Percentiles rank a stretch among this genome's conserved stretches.
These are phyloP conservation scores for Pestalotiopsis sp. DNA, from an alignment of 2,329 filamentous ascomycete species.

Conservation along the genomic window DNA sequence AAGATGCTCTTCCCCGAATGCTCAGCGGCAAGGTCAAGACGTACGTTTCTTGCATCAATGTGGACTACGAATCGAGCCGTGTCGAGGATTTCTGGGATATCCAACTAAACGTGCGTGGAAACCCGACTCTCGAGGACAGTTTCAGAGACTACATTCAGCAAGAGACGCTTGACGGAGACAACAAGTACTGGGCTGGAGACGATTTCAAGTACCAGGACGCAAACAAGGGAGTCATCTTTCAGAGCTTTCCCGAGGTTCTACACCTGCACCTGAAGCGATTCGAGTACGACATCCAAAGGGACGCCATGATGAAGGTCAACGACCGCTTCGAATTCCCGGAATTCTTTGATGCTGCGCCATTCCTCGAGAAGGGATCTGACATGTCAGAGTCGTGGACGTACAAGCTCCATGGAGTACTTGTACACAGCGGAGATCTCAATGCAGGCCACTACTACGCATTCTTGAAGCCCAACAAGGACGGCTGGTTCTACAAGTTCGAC, in stretches of 20 bases:
- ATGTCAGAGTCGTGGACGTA: slow-evolving; percentile 89
- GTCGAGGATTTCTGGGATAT: slow-evolving; percentile 99
- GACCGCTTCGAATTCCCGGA: slow-evolving; percentile 90
- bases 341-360: slow-evolving; percentile 80
- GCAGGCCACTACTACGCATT: slow-evolving; percentile 99
- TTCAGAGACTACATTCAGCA: slow-evolving; percentile 97
- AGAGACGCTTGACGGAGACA: slow-evolving; percentile 95
- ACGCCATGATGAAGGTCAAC: slow-evolving; percentile 99
- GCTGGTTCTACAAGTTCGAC: slow-evolving; percentile 95
- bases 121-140: slow-evolving; percentile 89
- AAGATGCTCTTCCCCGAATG: slow-evolving; percentile 85
- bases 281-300: slow-evolving; percentile 93
- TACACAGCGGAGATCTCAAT: slow-evolving; percentile 95
- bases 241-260: slow-evolving; percentile 89
- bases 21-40: slow-evolving; percentile 99
- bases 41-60: slow-evolving; percentile 98
- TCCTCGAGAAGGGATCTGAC: slow-evolving; percentile 83
- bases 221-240: slow-evolving; percentile 97
- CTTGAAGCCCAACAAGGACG: slow-evolving; percentile 89
- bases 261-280: slow-evolving; percentile 97
- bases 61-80: slow-evolving; percentile 93
- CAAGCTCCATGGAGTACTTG: slow-evolving; percentile 90
- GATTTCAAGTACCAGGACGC: slow-evolving; percentile 93
- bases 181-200: slow-evolving; percentile 93
- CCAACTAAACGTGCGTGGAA: slow-evolving; percentile 93